Conservation (phyloP, 2,329 filamentous ascomycete species). For the Didymella segeticola region DNA sequence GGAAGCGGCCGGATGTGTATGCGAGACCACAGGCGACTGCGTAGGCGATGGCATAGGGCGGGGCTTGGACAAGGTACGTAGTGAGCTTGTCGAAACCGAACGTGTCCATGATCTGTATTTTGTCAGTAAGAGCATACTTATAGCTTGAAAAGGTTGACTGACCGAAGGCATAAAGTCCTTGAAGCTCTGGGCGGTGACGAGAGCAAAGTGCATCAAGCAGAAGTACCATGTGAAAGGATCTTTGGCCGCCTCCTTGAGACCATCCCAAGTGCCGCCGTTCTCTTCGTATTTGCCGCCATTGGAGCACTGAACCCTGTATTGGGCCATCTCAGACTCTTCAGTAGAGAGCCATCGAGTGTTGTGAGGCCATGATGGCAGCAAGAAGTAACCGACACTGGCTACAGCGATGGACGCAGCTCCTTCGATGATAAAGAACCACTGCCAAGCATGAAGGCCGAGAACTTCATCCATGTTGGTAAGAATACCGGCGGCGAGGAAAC, state of each 20-base stretch:
- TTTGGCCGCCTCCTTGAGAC: constrained; percentile 46
- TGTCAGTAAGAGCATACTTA: background rate
- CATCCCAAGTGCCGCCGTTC: constrained; percentile 50
- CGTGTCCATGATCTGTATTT: constrained; percentile 27
- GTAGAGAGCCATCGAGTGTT: constrained; percentile 17
- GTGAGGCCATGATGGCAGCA: constrained; percentile 42
- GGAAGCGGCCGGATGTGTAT: constrained; percentile 37
- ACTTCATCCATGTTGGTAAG: constrained; percentile 54
- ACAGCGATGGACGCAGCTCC: constrained; percentile 59
- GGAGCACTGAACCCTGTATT: constrained; percentile 38
- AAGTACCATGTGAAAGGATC: constrained; percentile 53
- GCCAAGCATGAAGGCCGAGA: constrained; percentile 45
- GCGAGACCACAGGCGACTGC: constrained; percentile 31
- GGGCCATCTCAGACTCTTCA: constrained; percentile 33
- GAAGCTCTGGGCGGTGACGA: constrained; percentile 43
- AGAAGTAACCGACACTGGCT: constrained; percentile 43
- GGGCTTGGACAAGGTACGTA: constrained; percentile 53
- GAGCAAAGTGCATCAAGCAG: constrained; percentile 49
- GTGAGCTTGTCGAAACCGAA: constrained; percentile 25
- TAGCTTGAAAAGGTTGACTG: background rate
- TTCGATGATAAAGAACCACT: constrained; percentile 61
- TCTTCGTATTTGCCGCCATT: constrained; percentile 49
- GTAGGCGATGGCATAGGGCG: constrained; percentile 48
- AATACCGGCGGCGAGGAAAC: constrained; percentile 55
- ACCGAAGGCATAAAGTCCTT: constrained; percentile 45